Percentiles rank a stretch among this genome's conserved stretches.
These are phyloP conservation scores for Agastache rugosa DNA, from an alignment of 257 asterid genomes.

Conservation along the genomic window DNA sequence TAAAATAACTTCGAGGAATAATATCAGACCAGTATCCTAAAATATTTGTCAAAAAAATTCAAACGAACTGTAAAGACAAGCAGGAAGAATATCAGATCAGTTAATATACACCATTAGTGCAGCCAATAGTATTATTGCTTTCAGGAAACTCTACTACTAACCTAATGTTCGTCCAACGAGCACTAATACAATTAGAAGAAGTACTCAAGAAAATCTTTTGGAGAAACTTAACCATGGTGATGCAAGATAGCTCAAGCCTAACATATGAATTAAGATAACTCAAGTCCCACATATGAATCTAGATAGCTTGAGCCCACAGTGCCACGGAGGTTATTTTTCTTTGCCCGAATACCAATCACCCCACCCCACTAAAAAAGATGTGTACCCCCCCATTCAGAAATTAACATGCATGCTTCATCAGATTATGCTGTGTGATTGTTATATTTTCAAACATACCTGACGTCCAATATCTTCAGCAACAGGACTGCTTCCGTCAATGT, in stretches of 20 bases:
- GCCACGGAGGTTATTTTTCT: not conserved
- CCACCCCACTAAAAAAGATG: not conserved
- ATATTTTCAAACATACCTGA: conserved; percentile 59
- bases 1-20: not conserved
- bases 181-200: not conserved
- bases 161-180: not conserved
- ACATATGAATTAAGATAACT: not conserved
- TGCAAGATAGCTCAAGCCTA: conserved; percentile 12
- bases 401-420: not conserved
- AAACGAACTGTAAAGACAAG: not conserved
- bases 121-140: not conserved
- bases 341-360: not conserved
- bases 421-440: not conserved
- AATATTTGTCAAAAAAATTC: not conserved
- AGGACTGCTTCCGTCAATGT: conserved; percentile 95
- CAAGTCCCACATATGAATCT: too few relatives aligned
- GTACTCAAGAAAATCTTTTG: not conserved
- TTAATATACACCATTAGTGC: not conserved
- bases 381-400: not conserved
- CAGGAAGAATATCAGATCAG: not conserved
- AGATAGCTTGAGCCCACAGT: not conserved
- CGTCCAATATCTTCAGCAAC: conserved; percentile 99
- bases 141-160: not conserved
- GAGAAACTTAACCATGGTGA: conserved; percentile 4
- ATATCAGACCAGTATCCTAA: not conserved